Evolutionary conservation across 257 asterid genomes (phyloP).

Genomic region (Linaria vulgaris): DNA sequence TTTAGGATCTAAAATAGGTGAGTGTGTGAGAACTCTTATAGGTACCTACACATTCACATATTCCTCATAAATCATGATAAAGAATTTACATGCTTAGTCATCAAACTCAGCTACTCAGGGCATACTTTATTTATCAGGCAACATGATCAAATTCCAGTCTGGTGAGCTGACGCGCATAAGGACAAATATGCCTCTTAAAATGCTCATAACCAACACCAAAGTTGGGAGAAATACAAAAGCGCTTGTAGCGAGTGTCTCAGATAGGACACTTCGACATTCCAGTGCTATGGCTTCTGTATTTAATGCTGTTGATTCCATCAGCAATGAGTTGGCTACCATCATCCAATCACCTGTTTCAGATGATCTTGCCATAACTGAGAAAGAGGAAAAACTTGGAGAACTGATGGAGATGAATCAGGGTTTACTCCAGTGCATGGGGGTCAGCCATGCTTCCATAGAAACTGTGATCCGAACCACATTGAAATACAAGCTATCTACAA

Average conservation of each 20-base stretch:
- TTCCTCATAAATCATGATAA: no score
- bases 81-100: no score
- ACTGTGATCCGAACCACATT: constrained; percentile 70
- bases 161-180: constrained; percentile 79
- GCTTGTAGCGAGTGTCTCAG: constrained; percentile 79
- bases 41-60: no score
- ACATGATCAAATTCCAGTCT: constrained; percentile 84
- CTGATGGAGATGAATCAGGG: constrained; percentile 97
- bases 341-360: constrained; percentile 79
- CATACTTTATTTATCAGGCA: constrained; percentile 51
- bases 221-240: constrained; percentile 91
- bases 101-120: constrained; percentile 11
- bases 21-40: no score
- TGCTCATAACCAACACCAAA: constrained; percentile 90
- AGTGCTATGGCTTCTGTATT: constrained; percentile 80
- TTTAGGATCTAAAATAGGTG: no score
- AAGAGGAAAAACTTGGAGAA: constrained; percentile 85
- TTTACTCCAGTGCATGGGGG: constrained; percentile 92
- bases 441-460: constrained; percentile 87
- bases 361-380: constrained; percentile 86
- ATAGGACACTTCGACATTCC: constrained; percentile 73
- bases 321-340: constrained; percentile 74
- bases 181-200: constrained; percentile 90
- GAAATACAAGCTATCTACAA: constrained; percentile 76
- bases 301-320: constrained; percentile 81